Conservation (phyloP, 768 basidiomycete species). For the Trametes meyenii region DNA sequence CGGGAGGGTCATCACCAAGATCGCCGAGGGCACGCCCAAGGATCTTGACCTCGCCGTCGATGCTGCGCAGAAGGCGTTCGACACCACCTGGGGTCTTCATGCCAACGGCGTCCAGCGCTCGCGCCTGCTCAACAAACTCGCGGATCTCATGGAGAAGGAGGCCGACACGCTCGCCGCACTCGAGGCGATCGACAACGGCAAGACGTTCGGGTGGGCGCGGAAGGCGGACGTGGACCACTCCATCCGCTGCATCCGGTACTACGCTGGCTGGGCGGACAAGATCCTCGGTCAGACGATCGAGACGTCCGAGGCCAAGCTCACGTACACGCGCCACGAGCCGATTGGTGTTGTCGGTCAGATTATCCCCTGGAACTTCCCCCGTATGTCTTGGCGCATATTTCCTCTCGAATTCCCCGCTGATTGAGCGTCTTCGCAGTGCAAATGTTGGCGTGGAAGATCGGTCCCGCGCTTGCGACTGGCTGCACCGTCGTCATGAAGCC, state of each 20-base stretch:
- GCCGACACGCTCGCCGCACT: constrained; percentile 69
- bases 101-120: constrained; percentile 54
- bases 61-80: constrained; percentile 64
- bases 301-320: constrained; percentile 49
- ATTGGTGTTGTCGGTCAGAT: constrained; percentile 59
- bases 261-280: constrained; percentile 92
- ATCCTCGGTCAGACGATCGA: constrained; percentile 76
- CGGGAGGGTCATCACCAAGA: constrained; percentile 60
- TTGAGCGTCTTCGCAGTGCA: constrained; percentile 36
- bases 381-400: constrained; percentile 31
- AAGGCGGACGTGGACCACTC: constrained; percentile 50
- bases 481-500: constrained; percentile 66
- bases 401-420: background rate
- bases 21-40: constrained; percentile 61
- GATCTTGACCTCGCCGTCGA: constrained; percentile 81
- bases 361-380: constrained; percentile 71
- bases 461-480: constrained; percentile 65
- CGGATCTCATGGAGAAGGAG: constrained; percentile 63
- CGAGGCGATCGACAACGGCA: constrained; percentile 73
- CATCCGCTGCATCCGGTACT: constrained; percentile 68
- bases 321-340: constrained; percentile 65
- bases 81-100: constrained; percentile 72
- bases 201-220: constrained; percentile 54
- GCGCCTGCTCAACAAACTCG: constrained; percentile 62
- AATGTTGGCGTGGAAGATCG: constrained; percentile 65